Base-by-base conservation (phyloP, 2,329 filamentous ascomycete species). In the Pseudogymnoascus sp. region DNA sequence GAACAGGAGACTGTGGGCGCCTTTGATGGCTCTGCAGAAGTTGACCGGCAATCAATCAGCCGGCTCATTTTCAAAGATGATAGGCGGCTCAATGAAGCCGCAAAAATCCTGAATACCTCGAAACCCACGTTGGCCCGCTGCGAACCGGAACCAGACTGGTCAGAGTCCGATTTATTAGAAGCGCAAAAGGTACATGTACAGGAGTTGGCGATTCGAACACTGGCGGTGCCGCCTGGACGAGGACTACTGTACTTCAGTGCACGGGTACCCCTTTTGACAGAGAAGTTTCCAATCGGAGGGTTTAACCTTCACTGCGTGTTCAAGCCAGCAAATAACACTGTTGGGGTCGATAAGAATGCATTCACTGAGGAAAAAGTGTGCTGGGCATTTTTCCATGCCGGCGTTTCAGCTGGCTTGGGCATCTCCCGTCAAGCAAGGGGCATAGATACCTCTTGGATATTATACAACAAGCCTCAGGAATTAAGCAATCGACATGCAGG, bases 381-480 rank as follows among this genome's bases (percentile, higher is more conserved):
- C 72, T 99, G 95, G 95, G 93, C 93, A 0, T 99, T 97, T 76
- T 99, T 99, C 76, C 95, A 99, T 73, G 91, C 96, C 64, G 95
- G 95, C 6, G 93, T 96, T 31, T 89, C 93, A n/a, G 91, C 90
- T 23, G 95, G 95, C 2, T 78, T 99, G 26, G 90, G 92, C 64
- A 96, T 99, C 61, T 96, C 95, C 5, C 88, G 88, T 11, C 84
- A 91, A 63, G 93, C 93, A 3, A 91, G 91, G 71, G 93, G 93
- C 3, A 97, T 99, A 66, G 95, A 99, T 72, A 97, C 93, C 0
- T 97, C 93, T 0, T 99, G 96, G 96, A 97, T 99, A 68, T 83
- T 97, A 35, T 99, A 96, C 81, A 99, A 99, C 78, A 97, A 96
- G 73, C 93, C 95, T 0, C 83, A 86, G 38, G 95, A 99, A 62